Base-by-base conservation (phyloP, 345 rosid species). In the Boechera retrofracta region DNA sequence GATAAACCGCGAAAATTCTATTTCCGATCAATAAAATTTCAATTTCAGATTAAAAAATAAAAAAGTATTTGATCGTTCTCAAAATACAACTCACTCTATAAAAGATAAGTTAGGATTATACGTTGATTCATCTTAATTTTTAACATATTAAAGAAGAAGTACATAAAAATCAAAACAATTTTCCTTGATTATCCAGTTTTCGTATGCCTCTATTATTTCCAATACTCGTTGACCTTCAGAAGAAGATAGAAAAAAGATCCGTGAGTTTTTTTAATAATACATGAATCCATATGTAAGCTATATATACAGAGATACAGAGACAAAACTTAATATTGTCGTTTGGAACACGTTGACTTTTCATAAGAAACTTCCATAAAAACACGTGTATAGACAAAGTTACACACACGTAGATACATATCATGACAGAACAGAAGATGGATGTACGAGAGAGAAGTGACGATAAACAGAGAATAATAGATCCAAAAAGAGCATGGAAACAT, bases 401-500 rank as follows among this genome's bases (percentile, higher is more conserved):
- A 65, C 81, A 72, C 77, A 58, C 69, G 57, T 32, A 33, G 32
- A 39, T 39, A 61, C 38, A 71, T 36, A 78, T 58, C 13, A 53
- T 60, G 82, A 67, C 70, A 72, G 74, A 48, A 32, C 66, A 68
- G 53, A 60, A 72, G 58, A 61, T 67, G 59, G 51, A 52, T 67
- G 74, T 68, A 72, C 77, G 52, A 66, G 48, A 65, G 48, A 51
- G 67, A 66, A 65, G 64, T 66, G 81, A 72, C 68, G 77, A 72
- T 66, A 66, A 72, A 72, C 63, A 78, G 69, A 78, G 73, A 78
- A 72, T 72, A 71, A 77, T 57, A 71, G 55, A 77, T 71, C 72
- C 76, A 63, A 38, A 69, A 69, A 44, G 48, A 77, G 38, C 45
- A 64, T 64, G 29, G 53, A 71, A 41, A 66, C 24, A 39, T 49